A percentile compares a stretch with the other conserved stretches of the same genome.
These are phyloP conservation scores for Penicillium coprophilum DNA, from an alignment of 495 filamentous ascomycete genomes.

Conservation along the genomic window DNA sequence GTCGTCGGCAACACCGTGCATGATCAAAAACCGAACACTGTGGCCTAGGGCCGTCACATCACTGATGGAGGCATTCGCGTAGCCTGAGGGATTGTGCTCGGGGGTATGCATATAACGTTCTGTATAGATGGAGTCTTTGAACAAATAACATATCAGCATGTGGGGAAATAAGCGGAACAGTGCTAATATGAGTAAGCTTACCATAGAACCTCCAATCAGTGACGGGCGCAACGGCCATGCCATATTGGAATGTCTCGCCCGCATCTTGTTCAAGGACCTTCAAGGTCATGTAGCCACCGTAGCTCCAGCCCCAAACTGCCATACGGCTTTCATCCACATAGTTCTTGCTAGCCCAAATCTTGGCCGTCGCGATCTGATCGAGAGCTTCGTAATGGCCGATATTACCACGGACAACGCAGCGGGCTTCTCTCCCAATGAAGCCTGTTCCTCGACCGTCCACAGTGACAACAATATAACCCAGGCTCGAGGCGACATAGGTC, in stretches of 20 bases:
- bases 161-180: background rate
- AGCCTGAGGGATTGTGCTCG: constrained; percentile 74
- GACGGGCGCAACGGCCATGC: constrained; percentile 96
- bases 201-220: constrained; percentile 95
- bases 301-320: constrained; percentile 98
- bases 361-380: constrained; percentile 89
- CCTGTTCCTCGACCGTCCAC: constrained; percentile 93
- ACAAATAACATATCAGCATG: background rate
- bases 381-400: constrained; percentile 81
- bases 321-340: constrained; percentile 82
- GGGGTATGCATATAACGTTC: constrained; percentile 96
- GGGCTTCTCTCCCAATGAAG: constrained; percentile 79
- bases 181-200: constrained; percentile 24
- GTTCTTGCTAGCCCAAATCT: constrained; percentile 75
- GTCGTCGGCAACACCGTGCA: constrained; percentile 94
- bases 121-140: constrained; percentile 83
- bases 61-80: constrained; percentile 69
- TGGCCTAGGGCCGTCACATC: constrained; percentile 66
- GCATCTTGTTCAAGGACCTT: constrained; percentile 92
- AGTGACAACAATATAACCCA: constrained; percentile 95
- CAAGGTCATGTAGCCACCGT: constrained; percentile 94
- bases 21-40: constrained; percentile 84
- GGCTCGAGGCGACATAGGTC: constrained; percentile 76
- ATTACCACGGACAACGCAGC: constrained; percentile 77
- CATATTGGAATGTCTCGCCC: constrained; percentile 87